Percentiles rank a stretch among this genome's conserved stretches.
Conservation (phyloP, 2,329 filamentous ascomycete species). For the Sclerotinia subarctica region DNA sequence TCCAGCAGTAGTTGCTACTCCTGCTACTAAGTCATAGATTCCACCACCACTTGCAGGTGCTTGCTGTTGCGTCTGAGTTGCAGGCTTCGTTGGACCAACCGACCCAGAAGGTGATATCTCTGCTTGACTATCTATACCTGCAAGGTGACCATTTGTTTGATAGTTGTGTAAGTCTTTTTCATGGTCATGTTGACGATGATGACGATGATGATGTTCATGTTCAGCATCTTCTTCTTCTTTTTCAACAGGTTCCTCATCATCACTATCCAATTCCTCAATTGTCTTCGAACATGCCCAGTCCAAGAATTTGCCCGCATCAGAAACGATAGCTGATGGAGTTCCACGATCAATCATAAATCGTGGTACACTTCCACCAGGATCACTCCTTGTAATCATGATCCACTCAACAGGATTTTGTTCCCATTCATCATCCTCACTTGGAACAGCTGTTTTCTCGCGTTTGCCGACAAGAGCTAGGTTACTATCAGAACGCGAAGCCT, state of each 20-base stretch:
- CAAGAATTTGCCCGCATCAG: constrained; percentile 65
- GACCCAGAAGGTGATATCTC: background rate
- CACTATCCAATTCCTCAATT: constrained; percentile 34
- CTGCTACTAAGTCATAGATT: constrained; percentile 55
- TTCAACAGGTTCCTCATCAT: constrained; percentile 25
- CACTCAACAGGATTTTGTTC: constrained; percentile 66
- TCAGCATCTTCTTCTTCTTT: constrained; percentile 26
- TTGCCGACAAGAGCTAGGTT: constrained; percentile 34
- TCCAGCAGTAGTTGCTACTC: constrained; percentile 51
- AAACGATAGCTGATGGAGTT: constrained; percentile 62
- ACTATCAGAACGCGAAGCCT: constrained; percentile 25
- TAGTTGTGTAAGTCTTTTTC: constrained; percentile 38
- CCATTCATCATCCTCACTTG: constrained; percentile 43
- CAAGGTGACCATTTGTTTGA: constrained; percentile 35
- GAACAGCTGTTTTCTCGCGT: constrained; percentile 38
- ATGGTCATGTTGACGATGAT: constrained; percentile 27
- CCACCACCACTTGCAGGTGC: constrained; percentile 41
- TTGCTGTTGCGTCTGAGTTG: constrained; percentile 9
- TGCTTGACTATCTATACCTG: constrained; percentile 30
- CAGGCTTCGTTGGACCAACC: background rate
- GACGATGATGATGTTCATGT: constrained; percentile 25
- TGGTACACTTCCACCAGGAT: constrained; percentile 70
- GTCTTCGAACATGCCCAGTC: constrained; percentile 58
- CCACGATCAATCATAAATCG: constrained; percentile 70
- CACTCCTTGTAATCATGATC: constrained; percentile 71